These are phyloP conservation scores for Capillidium heterosporum DNA, from an alignment of 371 early-diverging fungal species.

Conservation along the genomic window DNA sequence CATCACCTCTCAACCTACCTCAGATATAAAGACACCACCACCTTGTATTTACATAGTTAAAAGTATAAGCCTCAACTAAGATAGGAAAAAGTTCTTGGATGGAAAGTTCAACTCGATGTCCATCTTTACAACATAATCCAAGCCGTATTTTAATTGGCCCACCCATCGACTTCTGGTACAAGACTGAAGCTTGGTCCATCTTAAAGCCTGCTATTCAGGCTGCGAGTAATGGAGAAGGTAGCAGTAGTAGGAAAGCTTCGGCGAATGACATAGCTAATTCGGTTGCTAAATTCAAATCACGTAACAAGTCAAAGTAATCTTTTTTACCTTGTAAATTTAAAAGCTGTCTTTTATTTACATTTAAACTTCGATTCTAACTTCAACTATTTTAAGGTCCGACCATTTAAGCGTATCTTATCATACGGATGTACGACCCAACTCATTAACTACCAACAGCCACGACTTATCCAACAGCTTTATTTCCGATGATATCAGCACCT, in stretches of 20 bases:
- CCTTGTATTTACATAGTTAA: no score
- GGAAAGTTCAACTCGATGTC: no score
- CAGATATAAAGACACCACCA: no score
- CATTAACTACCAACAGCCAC: not conserved
- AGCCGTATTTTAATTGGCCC: conserved; percentile 6
- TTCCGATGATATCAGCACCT: not conserved
- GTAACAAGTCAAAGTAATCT: not conserved
- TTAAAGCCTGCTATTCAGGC: no score
- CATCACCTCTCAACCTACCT: no score
- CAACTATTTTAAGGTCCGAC: not conserved
- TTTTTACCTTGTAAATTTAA: not conserved
- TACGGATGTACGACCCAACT: not conserved
- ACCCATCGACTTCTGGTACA: conserved; percentile 2
- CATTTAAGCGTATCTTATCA: not conserved
- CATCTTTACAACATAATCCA: no score
- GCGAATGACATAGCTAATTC: not conserved
- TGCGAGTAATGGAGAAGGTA: no score
- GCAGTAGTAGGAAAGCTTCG: not conserved
- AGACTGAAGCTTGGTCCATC: conserved; percentile 3
- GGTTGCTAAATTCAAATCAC: not conserved
- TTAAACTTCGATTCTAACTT: not conserved
- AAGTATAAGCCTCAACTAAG: no score
- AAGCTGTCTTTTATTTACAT: not conserved
- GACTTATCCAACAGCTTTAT: not conserved
- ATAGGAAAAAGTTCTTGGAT: no score